Conservation (phyloP, 306 rosid species). For the Malus sylvestris region DNA sequence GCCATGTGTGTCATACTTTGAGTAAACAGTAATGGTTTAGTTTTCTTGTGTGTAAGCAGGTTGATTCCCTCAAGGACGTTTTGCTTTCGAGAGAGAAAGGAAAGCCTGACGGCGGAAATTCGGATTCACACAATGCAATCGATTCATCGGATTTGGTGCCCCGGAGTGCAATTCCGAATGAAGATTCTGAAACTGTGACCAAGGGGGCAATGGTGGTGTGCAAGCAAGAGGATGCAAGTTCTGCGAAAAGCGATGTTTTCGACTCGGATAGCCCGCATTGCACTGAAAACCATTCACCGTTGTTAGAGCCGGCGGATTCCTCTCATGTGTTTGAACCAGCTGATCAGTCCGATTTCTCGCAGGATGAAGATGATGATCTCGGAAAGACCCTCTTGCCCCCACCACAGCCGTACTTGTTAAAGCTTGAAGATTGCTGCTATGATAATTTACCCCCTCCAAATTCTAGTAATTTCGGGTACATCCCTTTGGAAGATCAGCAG, state of each 20-base stretch:
- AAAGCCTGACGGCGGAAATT: constrained; percentile 10
- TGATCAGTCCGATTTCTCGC: constrained; percentile 71
- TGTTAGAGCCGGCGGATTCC: constrained; percentile 54
- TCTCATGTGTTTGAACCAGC: constrained; percentile 47
- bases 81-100: constrained; percentile 37
- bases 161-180: constrained; percentile 27
- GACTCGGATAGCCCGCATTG: constrained; percentile 65
- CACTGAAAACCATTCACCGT: constrained; percentile 45
- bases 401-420: constrained; percentile 19
- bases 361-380: constrained; percentile 58
- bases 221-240: constrained; percentile 79
- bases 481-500: background rate
- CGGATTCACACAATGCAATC: constrained; percentile 23
- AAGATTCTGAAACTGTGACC: constrained; percentile 31
- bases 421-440: constrained; percentile 46
- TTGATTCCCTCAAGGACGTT: constrained; percentile 51
- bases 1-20: background rate
- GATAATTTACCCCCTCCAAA: constrained; percentile 32
- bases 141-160: constrained; percentile 33
- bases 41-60: constrained; percentile 25
- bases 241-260: constrained; percentile 63
- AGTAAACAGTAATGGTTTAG: background rate
- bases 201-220: constrained; percentile 35
- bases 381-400: constrained; percentile 34
- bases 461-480: constrained; percentile 40